A percentile compares a stretch with the other conserved stretches of the same genome.
Evolutionary conservation across 2,329 filamentous ascomycete genomes (phyloP).

Genomic region (Alternaria conjuncta): DNA sequence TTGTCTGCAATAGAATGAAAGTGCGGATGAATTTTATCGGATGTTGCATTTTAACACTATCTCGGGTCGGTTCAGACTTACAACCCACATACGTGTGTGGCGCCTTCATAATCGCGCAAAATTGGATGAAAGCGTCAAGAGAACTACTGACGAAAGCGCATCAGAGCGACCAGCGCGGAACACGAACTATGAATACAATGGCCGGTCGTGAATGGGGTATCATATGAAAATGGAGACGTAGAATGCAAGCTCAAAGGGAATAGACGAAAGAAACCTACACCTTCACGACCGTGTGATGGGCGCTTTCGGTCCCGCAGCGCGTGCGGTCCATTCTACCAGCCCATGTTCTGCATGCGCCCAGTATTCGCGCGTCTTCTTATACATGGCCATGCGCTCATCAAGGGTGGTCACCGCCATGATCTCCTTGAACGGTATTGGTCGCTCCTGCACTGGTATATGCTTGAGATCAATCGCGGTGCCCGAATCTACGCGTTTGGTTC

Average conservation of each 20-base stretch:
- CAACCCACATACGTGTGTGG: neutral
- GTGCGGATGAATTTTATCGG: neutral
- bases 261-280: neutral
- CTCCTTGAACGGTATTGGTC: constrained; percentile 41
- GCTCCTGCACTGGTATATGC: constrained; percentile 20
- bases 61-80: neutral
- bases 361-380: constrained; percentile 43
- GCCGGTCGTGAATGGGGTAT: neutral
- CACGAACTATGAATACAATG: neutral
- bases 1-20: neutral
- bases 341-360: constrained; percentile 47
- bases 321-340: constrained; percentile 35
- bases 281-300: neutral
- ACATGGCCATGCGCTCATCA: constrained; percentile 38
- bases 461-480: constrained; percentile 40
- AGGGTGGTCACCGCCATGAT: constrained; percentile 35
- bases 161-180: neutral
- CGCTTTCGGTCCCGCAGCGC: constrained; percentile 5
- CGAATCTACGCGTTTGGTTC: constrained; percentile 38
- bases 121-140: neutral
- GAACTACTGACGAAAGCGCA: neutral
- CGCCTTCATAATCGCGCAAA: neutral
- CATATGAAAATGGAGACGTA: neutral
- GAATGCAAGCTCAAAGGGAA: neutral
- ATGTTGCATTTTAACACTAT: neutral